Base-by-base conservation (phyloP, 257 asterid genomes). In the Ajuga chamaepitys region DNA sequence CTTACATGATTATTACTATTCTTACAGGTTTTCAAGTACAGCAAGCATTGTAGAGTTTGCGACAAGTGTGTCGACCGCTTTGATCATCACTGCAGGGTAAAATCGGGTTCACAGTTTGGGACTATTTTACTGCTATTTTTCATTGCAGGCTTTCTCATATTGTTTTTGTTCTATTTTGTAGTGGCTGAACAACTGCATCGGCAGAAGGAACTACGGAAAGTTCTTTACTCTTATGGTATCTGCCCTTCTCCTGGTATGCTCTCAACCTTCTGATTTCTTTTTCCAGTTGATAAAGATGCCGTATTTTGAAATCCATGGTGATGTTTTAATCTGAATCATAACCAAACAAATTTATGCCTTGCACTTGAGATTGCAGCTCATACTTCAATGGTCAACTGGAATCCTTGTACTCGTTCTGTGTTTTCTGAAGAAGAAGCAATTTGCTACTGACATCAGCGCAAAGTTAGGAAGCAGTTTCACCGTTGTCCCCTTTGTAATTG, bases 121-220 rank as follows among this genome's bases (percentile, higher is more conserved):
- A 51, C 64, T 57, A 6, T 16, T 69, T 32, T 59, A 44, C 66
- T 37, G 1, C 25, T 56, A 7, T 58, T 26, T 45, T 67, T 2
- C 6, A 47, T n/a, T 22, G 30, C 40, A 46, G 11, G 41, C 37
- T 13, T 72, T 68, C 62, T 66, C 46, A 78, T 51, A 46, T 2
- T 9, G 55, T 81, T 77, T 47, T 30, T 12, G 22, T 4, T 41
- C 45, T 64, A 20, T 83, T 63, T 67, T 81, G 78, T 30, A 94
- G 99, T 94, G 99, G 99, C 87, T 94, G 21, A 94, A 94, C 89
- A 94, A 94, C 77, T 94, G 99, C 76, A 86, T 94, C 38, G 99
- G 99, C 76, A 94, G 85, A 82, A 78, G 83, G 81, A 94, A 94
- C 84, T 94, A 94, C 32, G 66, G 95, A 52, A 94, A 86, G 82